These are phyloP conservation scores for Candida yuanshanica DNA, from an alignment of 805 yeast genomes.

Conservation along the genomic window DNA sequence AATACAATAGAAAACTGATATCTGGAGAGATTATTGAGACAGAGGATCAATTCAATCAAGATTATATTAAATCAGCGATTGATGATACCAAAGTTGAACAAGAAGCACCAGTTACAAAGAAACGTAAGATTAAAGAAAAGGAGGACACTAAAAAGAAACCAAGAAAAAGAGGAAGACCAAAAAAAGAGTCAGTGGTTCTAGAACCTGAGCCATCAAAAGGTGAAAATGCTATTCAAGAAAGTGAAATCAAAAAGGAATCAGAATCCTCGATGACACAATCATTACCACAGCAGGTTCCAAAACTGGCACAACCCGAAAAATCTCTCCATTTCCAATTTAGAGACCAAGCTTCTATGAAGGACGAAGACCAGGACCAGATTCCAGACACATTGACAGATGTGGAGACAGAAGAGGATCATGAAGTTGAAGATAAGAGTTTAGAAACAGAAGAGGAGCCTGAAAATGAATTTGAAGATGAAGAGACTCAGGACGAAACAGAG, in stretches of 20 bases:
- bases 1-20: conserved; percentile 9
- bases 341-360: background rate
- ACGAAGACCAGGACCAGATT: background rate
- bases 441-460: conserved; percentile 2
- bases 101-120: conserved; percentile 3
- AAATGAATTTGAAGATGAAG: conserved; percentile 5
- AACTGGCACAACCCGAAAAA: background rate
- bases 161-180: conserved; percentile 1
- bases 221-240: background rate
- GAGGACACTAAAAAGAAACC: conserved; percentile 1
- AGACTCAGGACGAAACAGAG: conserved; percentile 5
- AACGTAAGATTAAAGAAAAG: conserved; percentile 1
- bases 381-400: conserved; percentile 1
- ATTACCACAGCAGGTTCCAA: conserved; percentile 1
- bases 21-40: conserved; percentile 15
- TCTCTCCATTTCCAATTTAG: conserved; percentile 9
- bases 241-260: background rate
- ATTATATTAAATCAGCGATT: conserved; percentile 6
- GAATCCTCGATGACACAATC: background rate
- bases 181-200: background rate
- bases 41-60: conserved; percentile 17
- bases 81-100: conserved; percentile 1
- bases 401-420: conserved; percentile 7
- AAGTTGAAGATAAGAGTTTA: conserved; percentile 7
- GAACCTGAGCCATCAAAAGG: background rate